A percentile compares a stretch with the other conserved stretches of the same genome.
Conservation (phyloP, 176 grass and related monocot species). For the maize (Zea mays) region DNA sequence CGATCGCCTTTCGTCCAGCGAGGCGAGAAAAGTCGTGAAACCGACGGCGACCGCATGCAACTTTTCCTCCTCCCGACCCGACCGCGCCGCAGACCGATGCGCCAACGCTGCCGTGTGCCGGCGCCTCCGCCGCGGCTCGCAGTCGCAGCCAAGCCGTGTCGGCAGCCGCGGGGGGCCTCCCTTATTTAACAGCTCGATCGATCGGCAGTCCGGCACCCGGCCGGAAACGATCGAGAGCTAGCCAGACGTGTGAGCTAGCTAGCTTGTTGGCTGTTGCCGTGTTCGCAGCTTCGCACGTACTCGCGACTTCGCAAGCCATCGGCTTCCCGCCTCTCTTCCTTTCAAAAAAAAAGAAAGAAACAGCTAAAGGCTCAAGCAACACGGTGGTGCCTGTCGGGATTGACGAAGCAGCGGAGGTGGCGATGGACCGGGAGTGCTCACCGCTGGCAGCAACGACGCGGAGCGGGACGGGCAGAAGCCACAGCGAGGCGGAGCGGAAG, state of each 20-base stretch:
- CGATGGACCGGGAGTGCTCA: conserved; percentile 39
- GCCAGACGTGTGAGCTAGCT: background rate
- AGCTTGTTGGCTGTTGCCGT: background rate
- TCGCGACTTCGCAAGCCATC: background rate
- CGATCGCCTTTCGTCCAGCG: background rate
- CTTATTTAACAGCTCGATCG: conserved; percentile 29
- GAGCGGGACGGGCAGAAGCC: conserved; percentile 52
- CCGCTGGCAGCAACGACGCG: conserved; percentile 1
- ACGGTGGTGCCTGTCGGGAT: conserved; percentile 41
- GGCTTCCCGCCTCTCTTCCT: conserved; percentile 41
- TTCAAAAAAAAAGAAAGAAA: background rate
- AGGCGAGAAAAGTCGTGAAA: conserved; percentile 14
- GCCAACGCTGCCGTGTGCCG: conserved; percentile 20
- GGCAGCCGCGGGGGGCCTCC: background rate
- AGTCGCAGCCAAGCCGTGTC: conserved; percentile 26
- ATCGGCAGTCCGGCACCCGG: background rate
- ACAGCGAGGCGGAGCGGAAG: conserved; percentile 89
- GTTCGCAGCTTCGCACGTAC: too few relatives aligned
- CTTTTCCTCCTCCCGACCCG: conserved; percentile 41
- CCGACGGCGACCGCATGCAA: conserved; percentile 12
- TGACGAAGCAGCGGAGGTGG: conserved; percentile 31
- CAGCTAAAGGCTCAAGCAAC: too few relatives aligned
- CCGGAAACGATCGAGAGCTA: background rate
- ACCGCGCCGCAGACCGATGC: conserved; percentile 41
- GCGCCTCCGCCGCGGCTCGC: background rate